Evolutionary conservation across 176 grass and related monocot species (phyloP), one percentile per base, ranked within the genome.

Genomic region (Oryza nivara): DNA sequence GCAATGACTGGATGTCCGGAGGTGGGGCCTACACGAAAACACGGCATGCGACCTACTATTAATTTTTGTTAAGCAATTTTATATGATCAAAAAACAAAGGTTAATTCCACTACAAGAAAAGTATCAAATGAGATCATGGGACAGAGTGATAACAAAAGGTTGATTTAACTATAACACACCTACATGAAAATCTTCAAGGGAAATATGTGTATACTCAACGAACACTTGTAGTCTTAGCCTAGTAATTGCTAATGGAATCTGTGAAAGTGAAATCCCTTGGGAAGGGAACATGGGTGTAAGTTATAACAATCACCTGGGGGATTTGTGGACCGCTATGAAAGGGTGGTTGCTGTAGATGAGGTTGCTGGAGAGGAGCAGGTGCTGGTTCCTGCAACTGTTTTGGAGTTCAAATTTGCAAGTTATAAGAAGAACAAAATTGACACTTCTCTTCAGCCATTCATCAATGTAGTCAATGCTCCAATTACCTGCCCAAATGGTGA

Each of bases 401-500:
- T 14, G 5, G 15, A 87, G 87, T 30, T 23, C 70, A 56, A 19
- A 67, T 70, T 77, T 82, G 68, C 47, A 67, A 8, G 52, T 9
- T 3, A 22, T 83, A 7, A 80, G 45, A 41, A 17, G 70, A 38
- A 17, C 61, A 47, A 78, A 30, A 68, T 12, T 38, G 43, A 13
- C 17, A 90, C 67, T 26, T 71, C 66, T 68, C 13, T 80, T 76
- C 23, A 82, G 78, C 30, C 73, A 70, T 64, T 66, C 8, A 32
- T 30, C 26, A 56, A 2, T 64, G 36, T 83, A 40, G 20, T 23
- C n/a, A 48, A 1, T 47, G 35, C 80, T 70, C 58, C 65, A 78
- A 65, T 80, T 92, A 97, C 92, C 95, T 97, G 95, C 84, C 38
- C 91, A 91, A 97, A 94, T 49, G 93, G 90, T 8, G 92, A 63